phyloP scores from a whole-genome alignment of 2,329 filamentous ascomycete genomes.

The Aspergillus thermomutatus region DNA sequence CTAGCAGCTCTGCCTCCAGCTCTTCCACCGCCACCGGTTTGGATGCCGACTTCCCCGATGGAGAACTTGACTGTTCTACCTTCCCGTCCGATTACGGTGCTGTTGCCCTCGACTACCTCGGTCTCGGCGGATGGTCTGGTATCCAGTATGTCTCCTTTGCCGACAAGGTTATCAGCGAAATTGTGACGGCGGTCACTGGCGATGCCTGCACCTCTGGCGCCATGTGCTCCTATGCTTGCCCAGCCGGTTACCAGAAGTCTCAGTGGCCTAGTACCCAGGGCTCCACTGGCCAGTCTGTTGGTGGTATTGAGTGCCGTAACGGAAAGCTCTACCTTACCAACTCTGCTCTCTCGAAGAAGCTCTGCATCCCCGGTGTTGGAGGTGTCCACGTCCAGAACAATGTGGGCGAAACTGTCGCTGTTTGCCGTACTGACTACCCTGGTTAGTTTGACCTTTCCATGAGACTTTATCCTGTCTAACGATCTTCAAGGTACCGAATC shows the following conservation, averaged over 20 bases:
- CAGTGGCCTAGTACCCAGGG: slow-evolving; percentile 86
- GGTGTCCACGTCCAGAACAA: slow-evolving; percentile 74
- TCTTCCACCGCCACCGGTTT: slow-evolving; percentile 51
- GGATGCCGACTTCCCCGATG: slow-evolving; percentile 69
- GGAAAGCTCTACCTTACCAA: slow-evolving; percentile 79
- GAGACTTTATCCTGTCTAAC: neutral
- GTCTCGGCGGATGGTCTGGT: slow-evolving; percentile 72
- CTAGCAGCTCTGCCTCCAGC: slow-evolving; percentile 24
- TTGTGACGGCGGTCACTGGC: slow-evolving; percentile 62
- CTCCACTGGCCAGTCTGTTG: slow-evolving; percentile 74
- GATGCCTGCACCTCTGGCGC: slow-evolving; percentile 58
- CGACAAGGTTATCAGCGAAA: slow-evolving; percentile 59
- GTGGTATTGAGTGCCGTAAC: slow-evolving; percentile 72
- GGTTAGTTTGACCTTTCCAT: slow-evolving; percentile 48
- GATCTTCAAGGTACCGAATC: slow-evolving; percentile 61
- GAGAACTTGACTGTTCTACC: slow-evolving; percentile 63
- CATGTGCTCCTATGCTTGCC: slow-evolving; percentile 93
- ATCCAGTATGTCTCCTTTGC: slow-evolving; percentile 63
- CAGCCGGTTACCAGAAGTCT: slow-evolving; percentile 84
- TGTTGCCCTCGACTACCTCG: slow-evolving; percentile 64
- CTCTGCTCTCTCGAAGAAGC: slow-evolving; percentile 55
- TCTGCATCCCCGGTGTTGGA: slow-evolving; percentile 72
- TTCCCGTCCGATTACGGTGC: slow-evolving; percentile 85
- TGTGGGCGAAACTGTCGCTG: slow-evolving; percentile 61
- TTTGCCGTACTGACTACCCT: slow-evolving; percentile 96